These are phyloP conservation scores for Sphaerobolus stellatus DNA, from an alignment of 1,284 basidiomycete species.

Conservation along the genomic window DNA sequence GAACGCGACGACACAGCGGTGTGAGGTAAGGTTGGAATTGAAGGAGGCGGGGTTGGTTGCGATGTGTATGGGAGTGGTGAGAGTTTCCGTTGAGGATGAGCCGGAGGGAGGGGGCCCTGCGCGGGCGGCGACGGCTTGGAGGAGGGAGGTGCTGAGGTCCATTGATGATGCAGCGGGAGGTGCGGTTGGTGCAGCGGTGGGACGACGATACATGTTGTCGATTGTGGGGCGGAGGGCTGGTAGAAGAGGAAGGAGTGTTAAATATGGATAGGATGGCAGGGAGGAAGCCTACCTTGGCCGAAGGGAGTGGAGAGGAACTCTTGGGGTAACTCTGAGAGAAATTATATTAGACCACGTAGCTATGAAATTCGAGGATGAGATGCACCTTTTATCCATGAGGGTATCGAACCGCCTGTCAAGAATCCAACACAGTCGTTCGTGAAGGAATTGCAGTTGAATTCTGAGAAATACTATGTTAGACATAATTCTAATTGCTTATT, in stretches of 20 bases:
- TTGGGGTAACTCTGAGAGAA: slow-evolving; percentile 67
- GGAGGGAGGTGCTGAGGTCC: slow-evolving; percentile 54
- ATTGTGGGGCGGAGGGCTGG: slow-evolving; percentile 78
- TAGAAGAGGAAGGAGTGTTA: not conserved
- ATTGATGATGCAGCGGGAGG: slow-evolving; percentile 40
- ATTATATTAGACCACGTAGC: not conserved
- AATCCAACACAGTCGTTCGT: slow-evolving; percentile 86
- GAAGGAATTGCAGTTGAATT: slow-evolving; percentile 90
- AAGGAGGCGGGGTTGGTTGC: slow-evolving; percentile 58
- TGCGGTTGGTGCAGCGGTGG: slow-evolving; percentile 38
- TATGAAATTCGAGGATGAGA: not conserved
- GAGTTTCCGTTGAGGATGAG: slow-evolving; percentile 41
- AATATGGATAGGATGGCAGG: not conserved
- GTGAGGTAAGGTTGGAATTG: slow-evolving; percentile 45
- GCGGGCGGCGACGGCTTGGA: slow-evolving; percentile 62
- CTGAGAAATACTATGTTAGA: slow-evolving; percentile 33
- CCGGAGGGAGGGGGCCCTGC: slow-evolving; percentile 39
- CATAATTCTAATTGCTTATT: not conserved
- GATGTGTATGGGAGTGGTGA: slow-evolving; percentile 63
- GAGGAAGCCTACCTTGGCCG: slow-evolving; percentile 47
- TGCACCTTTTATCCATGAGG: slow-evolving; percentile 72
- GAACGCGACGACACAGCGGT: slow-evolving; percentile 59
- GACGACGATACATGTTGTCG: slow-evolving; percentile 77
- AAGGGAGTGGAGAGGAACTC: slow-evolving; percentile 92
- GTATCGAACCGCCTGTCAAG: slow-evolving; percentile 77